Conservation (phyloP, 768 basidiomycete species). For the Tylopilus intermedius region DNA sequence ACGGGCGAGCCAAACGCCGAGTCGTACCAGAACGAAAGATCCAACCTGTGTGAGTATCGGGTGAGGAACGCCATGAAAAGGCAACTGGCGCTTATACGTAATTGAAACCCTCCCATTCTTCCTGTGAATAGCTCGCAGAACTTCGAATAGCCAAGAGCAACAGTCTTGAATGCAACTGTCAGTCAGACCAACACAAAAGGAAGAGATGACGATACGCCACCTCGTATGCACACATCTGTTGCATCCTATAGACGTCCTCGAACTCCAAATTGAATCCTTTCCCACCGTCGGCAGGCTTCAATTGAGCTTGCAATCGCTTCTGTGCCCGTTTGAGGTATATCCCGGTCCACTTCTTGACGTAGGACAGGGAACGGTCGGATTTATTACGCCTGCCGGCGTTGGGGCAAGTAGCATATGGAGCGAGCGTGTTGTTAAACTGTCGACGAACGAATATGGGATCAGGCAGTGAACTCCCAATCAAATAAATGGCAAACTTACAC, state of each 20-base stretch:
- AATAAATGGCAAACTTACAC: conserved; percentile 36
- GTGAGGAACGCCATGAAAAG: not conserved
- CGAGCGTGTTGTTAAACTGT: conserved; percentile 79
- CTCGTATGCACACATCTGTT: conserved; percentile 84
- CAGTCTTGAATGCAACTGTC: conserved; percentile 51
- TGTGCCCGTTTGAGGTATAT: conserved; percentile 69
- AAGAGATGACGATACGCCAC: conserved; percentile 28
- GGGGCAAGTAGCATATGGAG: conserved; percentile 79
- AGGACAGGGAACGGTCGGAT: conserved; percentile 52
- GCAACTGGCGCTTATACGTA: conserved; percentile 54
- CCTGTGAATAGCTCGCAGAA: conserved; percentile 88
- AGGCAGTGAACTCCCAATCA: conserved; percentile 5
- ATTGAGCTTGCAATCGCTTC: conserved; percentile 50
- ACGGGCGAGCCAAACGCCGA: conserved; percentile 81
- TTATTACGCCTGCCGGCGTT: conserved; percentile 51
- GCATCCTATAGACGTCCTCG: conserved; percentile 72
- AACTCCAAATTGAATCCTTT: conserved; percentile 56
- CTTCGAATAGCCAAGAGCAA: conserved; percentile 84
- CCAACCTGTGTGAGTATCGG: conserved; percentile 9
- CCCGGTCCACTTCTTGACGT: conserved; percentile 59
- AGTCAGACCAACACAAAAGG: not conserved
- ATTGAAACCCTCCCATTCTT: conserved; percentile 92
- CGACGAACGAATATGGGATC: not conserved
- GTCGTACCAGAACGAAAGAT: conserved; percentile 43
- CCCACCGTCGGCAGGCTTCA: conserved; percentile 28